phyloP scores from a whole-genome alignment of 805 yeast genomes.

The Metschnikowia cubensis region DNA sequence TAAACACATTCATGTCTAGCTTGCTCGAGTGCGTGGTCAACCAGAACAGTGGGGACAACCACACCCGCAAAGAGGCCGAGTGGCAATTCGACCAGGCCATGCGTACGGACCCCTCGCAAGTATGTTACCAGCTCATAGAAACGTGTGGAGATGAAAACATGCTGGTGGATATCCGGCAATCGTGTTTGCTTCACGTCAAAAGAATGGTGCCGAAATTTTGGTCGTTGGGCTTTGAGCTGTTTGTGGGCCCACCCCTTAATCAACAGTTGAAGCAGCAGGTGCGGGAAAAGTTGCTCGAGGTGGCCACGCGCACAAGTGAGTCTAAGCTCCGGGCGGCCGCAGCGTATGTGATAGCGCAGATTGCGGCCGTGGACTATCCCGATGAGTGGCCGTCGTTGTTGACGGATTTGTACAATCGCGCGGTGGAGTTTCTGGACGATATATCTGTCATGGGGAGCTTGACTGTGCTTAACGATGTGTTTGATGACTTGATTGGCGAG shows the following conservation, averaged over 20 bases:
- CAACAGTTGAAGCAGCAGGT: constrained; percentile 49
- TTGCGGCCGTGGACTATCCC: constrained; percentile 87
- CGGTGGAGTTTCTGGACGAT: constrained; percentile 28
- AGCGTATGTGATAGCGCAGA: constrained; percentile 74
- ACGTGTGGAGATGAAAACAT: neutral
- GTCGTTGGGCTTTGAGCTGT: constrained; percentile 80
- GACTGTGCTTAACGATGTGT: constrained; percentile 64
- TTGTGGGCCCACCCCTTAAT: constrained; percentile 58
- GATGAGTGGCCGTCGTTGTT: constrained; percentile 90
- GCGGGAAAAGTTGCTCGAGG: constrained; percentile 46
- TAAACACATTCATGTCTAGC: too few relatives aligned
- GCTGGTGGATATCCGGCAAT: constrained; percentile 47
- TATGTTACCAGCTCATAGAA: constrained; percentile 38
- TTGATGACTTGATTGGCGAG: constrained; percentile 82
- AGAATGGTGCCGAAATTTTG: constrained; percentile 68
- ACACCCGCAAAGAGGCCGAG: constrained; percentile 51
- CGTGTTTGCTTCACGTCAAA: constrained; percentile 63
- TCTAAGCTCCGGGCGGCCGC: constrained; percentile 63
- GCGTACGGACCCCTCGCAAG: constrained; percentile 47
- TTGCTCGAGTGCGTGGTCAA: constrained; percentile 14
- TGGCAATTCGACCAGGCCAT: constrained; percentile 39
- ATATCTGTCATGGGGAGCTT: constrained; percentile 49
- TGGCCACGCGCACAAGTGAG: constrained; percentile 42
- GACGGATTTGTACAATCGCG: constrained; percentile 41
- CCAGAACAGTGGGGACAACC: constrained; percentile 48